phyloP scores from a whole-genome alignment of 768 basidiomycete species.

The Lentinula detonsa region DNA sequence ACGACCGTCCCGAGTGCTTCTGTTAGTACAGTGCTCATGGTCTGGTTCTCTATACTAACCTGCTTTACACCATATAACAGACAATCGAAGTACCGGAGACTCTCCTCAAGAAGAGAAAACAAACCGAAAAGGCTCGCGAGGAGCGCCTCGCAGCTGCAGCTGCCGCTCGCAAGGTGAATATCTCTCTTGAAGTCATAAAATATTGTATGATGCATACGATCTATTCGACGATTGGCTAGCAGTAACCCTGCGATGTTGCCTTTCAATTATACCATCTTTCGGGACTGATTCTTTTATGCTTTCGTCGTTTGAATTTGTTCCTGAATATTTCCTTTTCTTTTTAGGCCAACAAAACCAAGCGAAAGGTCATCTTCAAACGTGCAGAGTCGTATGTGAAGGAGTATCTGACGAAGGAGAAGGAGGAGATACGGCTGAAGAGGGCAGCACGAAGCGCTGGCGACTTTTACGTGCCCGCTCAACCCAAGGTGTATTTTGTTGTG shows the following conservation, averaged over 20 bases:
- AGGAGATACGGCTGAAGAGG: conserved; percentile 93
- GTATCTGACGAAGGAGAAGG: conserved; percentile 87
- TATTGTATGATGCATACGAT: conserved; percentile 78
- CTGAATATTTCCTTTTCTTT: conserved; percentile 6
- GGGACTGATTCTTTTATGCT: conserved; percentile 55
- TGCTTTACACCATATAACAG: conserved; percentile 28
- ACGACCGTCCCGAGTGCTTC: conserved; percentile 57
- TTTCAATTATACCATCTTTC: conserved; percentile 91
- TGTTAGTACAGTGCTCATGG: conserved; percentile 30
- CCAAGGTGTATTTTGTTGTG: conserved; percentile 97
- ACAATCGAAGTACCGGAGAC: conserved; percentile 98
- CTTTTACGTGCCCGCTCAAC: conserved; percentile 95
- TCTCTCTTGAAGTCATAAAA: conserved; percentile 9
- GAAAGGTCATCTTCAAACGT: conserved; percentile 98
- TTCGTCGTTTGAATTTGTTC: neutral
- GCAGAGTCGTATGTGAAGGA: conserved; percentile 98
- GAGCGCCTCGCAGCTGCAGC: conserved; percentile 81
- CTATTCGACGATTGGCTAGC: conserved; percentile 77
- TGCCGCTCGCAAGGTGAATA: conserved; percentile 80
- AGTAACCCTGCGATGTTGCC: conserved; percentile 61
- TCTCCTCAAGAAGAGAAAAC: conserved; percentile 98
- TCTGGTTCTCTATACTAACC: conserved; percentile 18
- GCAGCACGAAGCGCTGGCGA: conserved; percentile 88
- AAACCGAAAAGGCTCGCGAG: conserved; percentile 94
- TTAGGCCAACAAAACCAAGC: conserved; percentile 85